Evolutionary conservation across 805 yeast genomes (phyloP), one percentile per base, ranked within the genome.

Genomic region (Blastobotrys parvus): DNA sequence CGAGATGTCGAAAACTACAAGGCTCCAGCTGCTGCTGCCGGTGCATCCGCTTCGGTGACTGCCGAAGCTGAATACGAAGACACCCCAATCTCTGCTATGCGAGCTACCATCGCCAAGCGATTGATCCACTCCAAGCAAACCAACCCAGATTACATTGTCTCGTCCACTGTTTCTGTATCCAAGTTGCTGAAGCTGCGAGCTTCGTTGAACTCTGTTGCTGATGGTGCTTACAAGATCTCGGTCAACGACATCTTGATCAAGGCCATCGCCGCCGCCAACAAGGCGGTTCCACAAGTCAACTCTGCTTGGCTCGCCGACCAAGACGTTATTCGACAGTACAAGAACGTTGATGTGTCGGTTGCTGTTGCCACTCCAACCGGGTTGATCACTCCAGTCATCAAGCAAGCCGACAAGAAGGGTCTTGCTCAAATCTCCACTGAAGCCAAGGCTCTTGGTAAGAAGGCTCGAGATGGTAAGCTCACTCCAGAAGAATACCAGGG

Each of bases 291-390:
- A 49, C 88, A 82, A 54, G 95, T 80, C 53, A 92, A 92, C 74
- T 77, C 96, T 19, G 84, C 89, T 63, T 92, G 96, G 92, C 75
- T 92, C 58, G 94, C 81, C 63, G 68, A 74, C 32, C 82, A 92
- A 70, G 87, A 88, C 53, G 82, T 90, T 58, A 86, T 92, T 55
- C 85, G 99, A 72, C 89, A 84, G 70, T 92, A 78, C 77, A 71
- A 74, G 59, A 82, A 78, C 58, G 97, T 90, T 44, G 99, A 92
- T 61, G 94, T 92, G 45, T 88, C 97, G 19, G 97, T 90, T 48
- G 99, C 99, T 33, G 99, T 92, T 51, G 92, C 98, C 48, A 92
- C 98, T 16, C 97, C 97, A 64, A 78, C 94, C 41, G 99, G 99
- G 41, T 75, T 92, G 55, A 82, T 92, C 64, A 92, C 99, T 41